Evolutionary conservation across 805 yeast genomes (phyloP), one percentile per base, ranked within the genome.

Genomic region (Barnettozyma salicaria): DNA sequence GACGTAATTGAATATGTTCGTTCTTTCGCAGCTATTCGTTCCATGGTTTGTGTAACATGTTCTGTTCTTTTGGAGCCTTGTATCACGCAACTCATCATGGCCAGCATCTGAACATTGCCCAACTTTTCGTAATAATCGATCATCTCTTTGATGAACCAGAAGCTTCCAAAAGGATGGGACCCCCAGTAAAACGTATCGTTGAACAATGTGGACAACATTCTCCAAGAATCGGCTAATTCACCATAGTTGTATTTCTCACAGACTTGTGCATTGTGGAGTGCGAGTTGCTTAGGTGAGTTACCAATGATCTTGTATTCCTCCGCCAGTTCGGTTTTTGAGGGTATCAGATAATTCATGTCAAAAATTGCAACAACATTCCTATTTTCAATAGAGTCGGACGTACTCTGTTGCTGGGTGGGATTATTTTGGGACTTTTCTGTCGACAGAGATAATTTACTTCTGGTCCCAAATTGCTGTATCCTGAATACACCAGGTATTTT

Each of bases 81-180:
- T 39, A 84, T 59, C 5, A 86, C 68, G 59, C 95, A 85, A 4
- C 90, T 74, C 46, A 88, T 59, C 87, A 85, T 83, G 1, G 95
- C 96, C 18, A 89, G 63, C 95, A 90, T 86, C 56, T 90, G 97
- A 19, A 86, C 60, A 50, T 90, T 81, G 2, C 79, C 76, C 28
- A 66, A 52, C 23, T 50, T 60, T 48, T 80, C 92, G 53, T 79
- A 87, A 48, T 80, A 79, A 1, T 56, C 52, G 51, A 89, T 65
- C 27, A 87, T 63, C 41, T 76, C 74, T 19, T 67, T 67, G 0
- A 86, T 67, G 17, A 86, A 61, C 83, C 86, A 75, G 10, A 67
- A 48, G 27, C 77, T 68, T 1, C 95, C 95, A 55, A 80, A 73
- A 0, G 88, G 89, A 55, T 85, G 94, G 5, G 72, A 60, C 0